These are phyloP conservation scores for Chrysophaeum taylorii DNA, from an alignment of 352 stramenopile genomes.

Conservation along the genomic window DNA sequence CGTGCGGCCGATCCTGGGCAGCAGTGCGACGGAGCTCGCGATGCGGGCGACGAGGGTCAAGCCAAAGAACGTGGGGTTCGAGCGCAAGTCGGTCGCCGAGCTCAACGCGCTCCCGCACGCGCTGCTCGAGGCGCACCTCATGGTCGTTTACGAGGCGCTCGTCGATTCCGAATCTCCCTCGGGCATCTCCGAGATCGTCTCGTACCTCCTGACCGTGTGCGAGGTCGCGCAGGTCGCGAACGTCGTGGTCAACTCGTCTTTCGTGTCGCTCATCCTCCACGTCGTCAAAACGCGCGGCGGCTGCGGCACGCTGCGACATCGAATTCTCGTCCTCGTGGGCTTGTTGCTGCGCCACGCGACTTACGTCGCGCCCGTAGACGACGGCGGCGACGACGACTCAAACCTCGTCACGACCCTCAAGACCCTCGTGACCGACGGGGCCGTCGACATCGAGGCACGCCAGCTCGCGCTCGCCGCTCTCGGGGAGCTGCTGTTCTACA, in stretches of 20 bases:
- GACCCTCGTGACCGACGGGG: constrained; percentile 7
- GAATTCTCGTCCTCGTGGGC: constrained; percentile 12
- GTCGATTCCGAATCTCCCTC: background rate
- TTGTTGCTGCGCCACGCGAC: constrained; percentile 28
- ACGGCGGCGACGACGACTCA: constrained; percentile 8
- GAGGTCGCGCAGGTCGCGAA: constrained; percentile 24
- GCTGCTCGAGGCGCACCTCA: constrained; percentile 25
- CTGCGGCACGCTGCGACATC: constrained; percentile 2
- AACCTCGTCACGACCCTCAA: constrained; percentile 12
- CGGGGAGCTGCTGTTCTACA: constrained; percentile 38
- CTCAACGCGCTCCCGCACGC: constrained; percentile 20
- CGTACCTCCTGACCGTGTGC: constrained; percentile 26
- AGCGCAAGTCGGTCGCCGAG: background rate
- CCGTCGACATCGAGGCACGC: constrained; percentile 12
- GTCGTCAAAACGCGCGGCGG: constrained; percentile 5
- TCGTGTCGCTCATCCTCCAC: constrained; percentile 28
- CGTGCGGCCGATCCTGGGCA: background rate
- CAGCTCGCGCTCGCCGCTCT: constrained; percentile 27
- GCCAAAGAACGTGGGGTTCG: constrained; percentile 23
- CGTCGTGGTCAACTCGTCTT: constrained; percentile 31
- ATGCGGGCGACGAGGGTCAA: background rate
- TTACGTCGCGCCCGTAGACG: constrained; percentile 28
- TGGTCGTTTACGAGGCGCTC: constrained; percentile 25
- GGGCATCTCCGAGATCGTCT: constrained; percentile 5
- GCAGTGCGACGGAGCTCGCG: background rate